phyloP scores from a whole-genome alignment of 1,139 yeast genomes.

The Magnusiomyces sp. region DNA sequence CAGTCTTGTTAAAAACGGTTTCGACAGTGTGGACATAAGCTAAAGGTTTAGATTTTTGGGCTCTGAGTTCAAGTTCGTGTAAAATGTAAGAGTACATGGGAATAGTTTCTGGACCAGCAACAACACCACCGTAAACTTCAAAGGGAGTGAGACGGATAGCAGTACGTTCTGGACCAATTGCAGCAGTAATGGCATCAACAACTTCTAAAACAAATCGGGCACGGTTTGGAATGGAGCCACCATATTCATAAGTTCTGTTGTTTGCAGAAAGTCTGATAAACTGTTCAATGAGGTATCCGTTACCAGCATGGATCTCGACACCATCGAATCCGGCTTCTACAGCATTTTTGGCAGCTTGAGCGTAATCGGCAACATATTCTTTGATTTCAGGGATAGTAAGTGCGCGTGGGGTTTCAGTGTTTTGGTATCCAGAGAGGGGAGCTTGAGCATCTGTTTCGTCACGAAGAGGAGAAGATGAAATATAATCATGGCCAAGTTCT shows the following conservation, averaged over 20 bases:
- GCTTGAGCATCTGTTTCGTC: constrained; percentile 22
- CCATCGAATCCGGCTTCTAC: constrained; percentile 59
- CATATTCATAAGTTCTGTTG: constrained; percentile 57
- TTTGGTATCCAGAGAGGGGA: constrained; percentile 21
- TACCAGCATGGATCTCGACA: constrained; percentile 60
- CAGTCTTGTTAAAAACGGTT: constrained; percentile 28
- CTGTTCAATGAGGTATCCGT: constrained; percentile 60
- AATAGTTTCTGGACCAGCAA: constrained; percentile 23
- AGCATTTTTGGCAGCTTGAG: constrained; percentile 41
- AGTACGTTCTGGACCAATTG: constrained; percentile 44
- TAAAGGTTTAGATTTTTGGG: constrained; percentile 33
- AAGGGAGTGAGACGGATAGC: constrained; percentile 60
- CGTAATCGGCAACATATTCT: constrained; percentile 33
- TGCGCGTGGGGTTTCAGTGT: constrained; percentile 32
- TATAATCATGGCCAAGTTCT: constrained; percentile 23
- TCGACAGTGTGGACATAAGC: constrained; percentile 52
- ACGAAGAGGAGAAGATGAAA: constrained; percentile 15
- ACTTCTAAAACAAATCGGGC: constrained; percentile 50
- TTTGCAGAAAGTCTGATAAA: constrained; percentile 47
- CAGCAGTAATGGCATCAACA: constrained; percentile 39
- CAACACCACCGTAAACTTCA: constrained; percentile 27
- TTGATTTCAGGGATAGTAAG: constrained; percentile 41
- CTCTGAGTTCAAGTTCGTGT: constrained; percentile 26
- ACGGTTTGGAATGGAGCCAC: constrained; percentile 60
- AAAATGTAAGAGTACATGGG: constrained; percentile 26